Evolutionary conservation across 1,139 yeast genomes (phyloP).

Genomic region (Pichia sp.): DNA sequence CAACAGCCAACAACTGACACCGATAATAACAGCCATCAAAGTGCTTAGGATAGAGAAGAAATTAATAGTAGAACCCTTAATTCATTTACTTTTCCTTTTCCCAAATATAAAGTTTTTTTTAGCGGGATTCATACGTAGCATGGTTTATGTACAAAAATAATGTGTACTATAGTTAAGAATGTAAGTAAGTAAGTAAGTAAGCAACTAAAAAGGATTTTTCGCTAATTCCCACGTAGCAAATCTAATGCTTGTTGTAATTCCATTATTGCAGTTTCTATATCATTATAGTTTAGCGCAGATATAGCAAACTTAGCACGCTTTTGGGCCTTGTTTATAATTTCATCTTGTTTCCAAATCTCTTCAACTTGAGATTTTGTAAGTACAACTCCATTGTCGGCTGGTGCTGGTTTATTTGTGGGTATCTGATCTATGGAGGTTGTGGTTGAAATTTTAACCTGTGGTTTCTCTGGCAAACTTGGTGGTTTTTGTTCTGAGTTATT

Average conservation of each 20-base stretch:
- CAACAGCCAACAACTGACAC: too few species aligned
- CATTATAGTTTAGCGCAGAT: constrained; percentile 91
- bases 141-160: too few species aligned
- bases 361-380: constrained; percentile 41
- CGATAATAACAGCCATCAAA: too few species aligned
- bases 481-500: background rate
- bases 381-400: constrained; percentile 1
- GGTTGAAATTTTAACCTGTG: background rate
- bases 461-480: constrained; percentile 1
- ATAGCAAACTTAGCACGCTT: constrained; percentile 87
- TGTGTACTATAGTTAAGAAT: too few species aligned
- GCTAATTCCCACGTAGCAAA: constrained; percentile 27
- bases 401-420: constrained; percentile 10
- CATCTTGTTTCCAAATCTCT: constrained; percentile 50
- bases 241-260: constrained; percentile 63
- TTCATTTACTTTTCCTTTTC: too few species aligned
- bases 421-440: background rate
- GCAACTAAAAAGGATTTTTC: background rate
- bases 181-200: too few species aligned
- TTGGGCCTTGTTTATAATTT: constrained; percentile 62
- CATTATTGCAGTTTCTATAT: constrained; percentile 68
- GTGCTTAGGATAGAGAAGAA: too few species aligned
- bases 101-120: too few species aligned
- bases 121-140: too few species aligned
- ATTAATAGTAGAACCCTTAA: too few species aligned